phyloP scores from a whole-genome alignment of 148 eudicot species.

The Hydrangea macrophylla region DNA sequence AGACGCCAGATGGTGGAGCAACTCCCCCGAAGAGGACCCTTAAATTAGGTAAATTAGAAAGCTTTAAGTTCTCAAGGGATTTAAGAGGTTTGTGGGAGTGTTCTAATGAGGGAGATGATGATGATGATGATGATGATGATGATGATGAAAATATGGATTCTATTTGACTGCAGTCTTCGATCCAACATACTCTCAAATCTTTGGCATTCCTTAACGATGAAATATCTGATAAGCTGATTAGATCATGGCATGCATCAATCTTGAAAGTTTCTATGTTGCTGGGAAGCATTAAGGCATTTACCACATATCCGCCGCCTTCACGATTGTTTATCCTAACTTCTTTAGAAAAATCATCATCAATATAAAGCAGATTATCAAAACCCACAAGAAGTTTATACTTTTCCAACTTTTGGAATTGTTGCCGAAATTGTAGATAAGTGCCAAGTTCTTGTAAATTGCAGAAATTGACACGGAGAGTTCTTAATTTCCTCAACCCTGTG shows the following conservation, averaged over 20 bases:
- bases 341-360: too few relatives aligned
- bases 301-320: not conserved
- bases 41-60: not conserved
- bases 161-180: not conserved
- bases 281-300: not conserved
- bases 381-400: not conserved
- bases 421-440: not conserved
- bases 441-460: not conserved
- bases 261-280: not conserved
- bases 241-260: not conserved
- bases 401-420: not conserved
- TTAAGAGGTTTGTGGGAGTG: not conserved
- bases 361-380: too few relatives aligned
- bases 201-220: not conserved
- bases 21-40: not conserved
- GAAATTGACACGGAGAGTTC: not conserved
- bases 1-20: not conserved
- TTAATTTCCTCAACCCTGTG: not conserved
- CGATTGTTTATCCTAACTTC: not conserved
- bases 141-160: constrained; percentile 2
- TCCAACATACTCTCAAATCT: too few relatives aligned
- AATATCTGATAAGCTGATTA: not conserved
- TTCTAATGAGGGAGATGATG: not conserved
- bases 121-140: too few relatives aligned
- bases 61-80: not conserved